Base-by-base conservation (phyloP, 2,329 filamentous ascomycete species). In the Endothia cerciana region DNA sequence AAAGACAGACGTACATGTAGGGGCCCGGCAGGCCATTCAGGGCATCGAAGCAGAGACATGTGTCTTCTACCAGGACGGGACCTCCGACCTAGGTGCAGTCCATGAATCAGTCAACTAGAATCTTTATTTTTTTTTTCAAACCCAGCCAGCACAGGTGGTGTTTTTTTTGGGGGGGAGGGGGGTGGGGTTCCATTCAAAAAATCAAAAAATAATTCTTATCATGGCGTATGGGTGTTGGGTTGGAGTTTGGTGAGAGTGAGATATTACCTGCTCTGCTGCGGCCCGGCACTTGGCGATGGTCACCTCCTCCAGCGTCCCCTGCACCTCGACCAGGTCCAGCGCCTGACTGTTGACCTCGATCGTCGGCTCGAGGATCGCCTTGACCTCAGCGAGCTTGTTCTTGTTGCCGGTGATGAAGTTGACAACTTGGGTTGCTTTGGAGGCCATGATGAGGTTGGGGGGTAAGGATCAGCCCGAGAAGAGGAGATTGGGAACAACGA, bases 371-470 rank as follows among this genome's bases (percentile, higher is more conserved):
- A 99, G 85, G 72, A 99, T 97, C 22, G 91, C 90, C 77, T 91
- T 89, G 71, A 97, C 93, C 81, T 99, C 95, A 65, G 85, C 82
- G 64, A 99, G 85, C 82, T 99, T 99, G 82, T 97, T 96, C 74
- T 90, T 88, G 80, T 99, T 99, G 78, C 94, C 91, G 1, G 94
- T 98, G 76, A 99, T 97, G 82, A 99, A 99, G 79, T 96, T 94
- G 70, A 99, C 78, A 6, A 77, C 73, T 4, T 76, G 75, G 17
- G 73, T 69, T 83, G 58, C 79, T 70, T 82, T 81, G 53, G 80
- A 77, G 59, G 80, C 76, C 80, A 85, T 85, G 62, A 68, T 72
- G 6, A 65, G 56, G 17, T 30, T n/a, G 10, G 22, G 8, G 30
- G 30, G 17, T 7, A 51, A 43, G 45, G 15, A 19, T 47, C 53